Percentiles rank a stretch among this genome's conserved stretches.
phyloP scores from a whole-genome alignment of 2,329 filamentous ascomycete species.

The Periconia sp. region DNA sequence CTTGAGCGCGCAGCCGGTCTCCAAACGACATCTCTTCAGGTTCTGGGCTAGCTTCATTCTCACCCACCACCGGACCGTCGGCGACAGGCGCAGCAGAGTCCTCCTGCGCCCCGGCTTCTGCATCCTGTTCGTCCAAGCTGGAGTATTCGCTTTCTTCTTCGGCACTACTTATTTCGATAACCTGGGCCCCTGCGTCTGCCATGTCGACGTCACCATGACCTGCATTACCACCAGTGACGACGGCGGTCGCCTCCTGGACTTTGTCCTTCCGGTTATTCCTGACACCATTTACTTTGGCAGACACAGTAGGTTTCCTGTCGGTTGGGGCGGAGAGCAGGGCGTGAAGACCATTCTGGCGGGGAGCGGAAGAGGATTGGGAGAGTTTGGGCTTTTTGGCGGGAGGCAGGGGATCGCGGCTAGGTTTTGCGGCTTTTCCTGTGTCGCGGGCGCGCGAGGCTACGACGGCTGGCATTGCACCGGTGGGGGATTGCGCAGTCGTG shows the following conservation, averaged over 20 bases:
- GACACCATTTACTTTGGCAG: constrained; percentile 56
- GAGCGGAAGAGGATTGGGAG: constrained; percentile 25
- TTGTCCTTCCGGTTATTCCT: constrained; percentile 54
- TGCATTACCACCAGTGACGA: constrained; percentile 54
- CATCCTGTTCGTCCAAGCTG: constrained; percentile 33
- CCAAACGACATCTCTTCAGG: constrained; percentile 74
- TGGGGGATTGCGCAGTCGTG: constrained; percentile 8
- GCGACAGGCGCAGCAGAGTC: constrained; percentile 29
- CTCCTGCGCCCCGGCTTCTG: constrained; percentile 15
- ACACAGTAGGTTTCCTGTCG: constrained; percentile 40
- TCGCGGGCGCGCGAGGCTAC: constrained; percentile 29
- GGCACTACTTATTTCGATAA: constrained; percentile 53
- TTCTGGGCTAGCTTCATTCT: constrained; percentile 42
- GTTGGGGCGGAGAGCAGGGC: constrained; percentile 31
- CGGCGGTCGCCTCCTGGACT: constrained; percentile 60
- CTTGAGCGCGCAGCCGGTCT: constrained; percentile 73
- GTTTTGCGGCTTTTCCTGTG: constrained; percentile 16
- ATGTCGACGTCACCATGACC: constrained; percentile 47
- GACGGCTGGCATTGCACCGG: constrained; percentile 35
- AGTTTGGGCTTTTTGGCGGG: constrained; percentile 43
- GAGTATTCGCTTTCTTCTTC: constrained; percentile 43
- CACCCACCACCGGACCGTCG: constrained; percentile 29
- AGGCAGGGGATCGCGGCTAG: constrained; percentile 30
- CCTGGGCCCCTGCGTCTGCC: constrained; percentile 34
- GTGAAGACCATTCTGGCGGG: constrained; percentile 33